These are phyloP conservation scores for Colletotrichum endophyticum DNA, from an alignment of 2,329 filamentous ascomycete genomes.

Conservation along the genomic window DNA sequence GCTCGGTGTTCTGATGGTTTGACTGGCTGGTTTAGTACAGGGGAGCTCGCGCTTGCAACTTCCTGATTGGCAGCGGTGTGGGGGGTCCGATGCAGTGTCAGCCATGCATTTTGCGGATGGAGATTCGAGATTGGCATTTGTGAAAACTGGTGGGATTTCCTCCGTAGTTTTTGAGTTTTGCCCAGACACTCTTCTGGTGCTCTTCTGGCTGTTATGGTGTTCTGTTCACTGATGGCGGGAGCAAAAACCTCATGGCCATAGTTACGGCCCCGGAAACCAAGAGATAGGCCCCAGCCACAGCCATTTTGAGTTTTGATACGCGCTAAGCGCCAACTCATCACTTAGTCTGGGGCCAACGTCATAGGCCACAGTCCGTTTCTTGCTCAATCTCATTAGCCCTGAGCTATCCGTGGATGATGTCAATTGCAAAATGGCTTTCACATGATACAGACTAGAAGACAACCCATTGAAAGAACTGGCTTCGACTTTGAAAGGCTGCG, in stretches of 20 bases:
- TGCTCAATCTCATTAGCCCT: background rate
- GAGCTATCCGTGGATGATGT: background rate
- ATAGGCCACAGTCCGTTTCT: background rate
- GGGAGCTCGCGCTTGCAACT: background rate
- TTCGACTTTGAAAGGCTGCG: background rate
- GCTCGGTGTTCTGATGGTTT: background rate
- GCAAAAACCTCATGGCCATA: background rate
- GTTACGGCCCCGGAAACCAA: background rate
- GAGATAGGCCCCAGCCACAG: background rate
- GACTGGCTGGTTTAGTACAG: background rate
- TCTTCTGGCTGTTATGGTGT: background rate
- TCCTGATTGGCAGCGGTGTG: background rate
- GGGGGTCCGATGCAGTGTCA: background rate
- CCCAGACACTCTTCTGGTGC: background rate
- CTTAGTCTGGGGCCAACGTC: background rate
- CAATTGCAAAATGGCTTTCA: background rate
- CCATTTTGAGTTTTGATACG: background rate
- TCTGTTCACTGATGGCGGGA: background rate
- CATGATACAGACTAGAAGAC: background rate
- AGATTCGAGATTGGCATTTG: background rate
- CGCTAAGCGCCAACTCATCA: background rate
- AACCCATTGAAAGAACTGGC: background rate
- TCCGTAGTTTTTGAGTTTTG: background rate
- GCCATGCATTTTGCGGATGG: background rate
- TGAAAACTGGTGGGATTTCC: background rate